Conservation (phyloP, 768 basidiomycete species). For the Suillus bovinus region DNA sequence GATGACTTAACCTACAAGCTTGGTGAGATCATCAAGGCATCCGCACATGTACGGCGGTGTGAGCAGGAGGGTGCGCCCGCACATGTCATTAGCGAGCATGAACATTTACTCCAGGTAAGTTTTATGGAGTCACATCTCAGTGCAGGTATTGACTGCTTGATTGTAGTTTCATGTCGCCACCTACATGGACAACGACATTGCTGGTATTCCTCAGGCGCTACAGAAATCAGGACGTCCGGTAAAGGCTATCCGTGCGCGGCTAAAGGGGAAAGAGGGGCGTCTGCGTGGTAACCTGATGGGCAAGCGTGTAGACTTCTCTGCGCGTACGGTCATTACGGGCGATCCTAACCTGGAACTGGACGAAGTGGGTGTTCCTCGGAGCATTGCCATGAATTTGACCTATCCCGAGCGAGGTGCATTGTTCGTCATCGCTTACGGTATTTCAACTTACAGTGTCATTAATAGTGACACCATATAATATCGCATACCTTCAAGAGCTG, state of each 20-base stretch:
- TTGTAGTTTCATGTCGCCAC: constrained; percentile 95
- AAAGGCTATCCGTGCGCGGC: constrained; percentile 95
- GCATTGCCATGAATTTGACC: constrained; percentile 97
- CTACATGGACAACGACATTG: constrained; percentile 99
- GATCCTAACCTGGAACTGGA: constrained; percentile 97
- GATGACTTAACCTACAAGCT: constrained; percentile 99
- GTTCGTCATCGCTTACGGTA: not conserved
- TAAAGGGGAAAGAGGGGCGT: constrained; percentile 99
- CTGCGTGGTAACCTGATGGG: constrained; percentile 99
- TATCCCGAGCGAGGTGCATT: constrained; percentile 90
- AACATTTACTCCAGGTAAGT: constrained; percentile 89
- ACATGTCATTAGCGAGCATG: constrained; percentile 93
- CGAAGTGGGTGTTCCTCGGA: constrained; percentile 93
- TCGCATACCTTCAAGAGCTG: constrained; percentile 88
- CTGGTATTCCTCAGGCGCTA: constrained; percentile 94
- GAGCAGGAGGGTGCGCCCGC: constrained; percentile 97
- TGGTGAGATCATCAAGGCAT: constrained; percentile 94
- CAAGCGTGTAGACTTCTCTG: constrained; percentile 99
- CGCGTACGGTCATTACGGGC: constrained; percentile 98
- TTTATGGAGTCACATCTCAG: not conserved
- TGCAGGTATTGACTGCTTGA: not conserved
- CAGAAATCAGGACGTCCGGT: constrained; percentile 98
- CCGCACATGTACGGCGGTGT: constrained; percentile 85
- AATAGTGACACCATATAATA: constrained; percentile 97
- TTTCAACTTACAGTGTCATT: constrained; percentile 15